Evolutionary conservation across 495 filamentous ascomycete genomes (phyloP).

Genomic region (Penicillium canescens): DNA sequence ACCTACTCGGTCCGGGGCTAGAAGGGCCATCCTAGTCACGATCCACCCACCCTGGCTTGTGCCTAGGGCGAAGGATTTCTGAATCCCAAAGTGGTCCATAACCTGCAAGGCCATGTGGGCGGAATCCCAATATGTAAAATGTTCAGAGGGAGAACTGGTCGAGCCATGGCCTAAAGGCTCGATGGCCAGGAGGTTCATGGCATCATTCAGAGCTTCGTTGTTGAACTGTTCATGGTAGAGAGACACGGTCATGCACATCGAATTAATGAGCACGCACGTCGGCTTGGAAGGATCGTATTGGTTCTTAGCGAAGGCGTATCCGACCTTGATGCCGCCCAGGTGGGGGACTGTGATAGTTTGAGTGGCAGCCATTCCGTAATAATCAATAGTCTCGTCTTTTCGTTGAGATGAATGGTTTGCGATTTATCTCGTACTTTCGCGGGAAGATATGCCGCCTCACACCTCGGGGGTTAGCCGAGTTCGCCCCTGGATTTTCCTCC

Average conservation of each 20-base stretch:
- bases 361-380: conserved; percentile 17
- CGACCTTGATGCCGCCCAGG: conserved; percentile 54
- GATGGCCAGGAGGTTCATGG: conserved; percentile 53
- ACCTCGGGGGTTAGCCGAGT: not conserved
- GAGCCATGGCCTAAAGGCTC: conserved; percentile 58
- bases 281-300: conserved; percentile 53
- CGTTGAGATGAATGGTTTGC: not conserved
- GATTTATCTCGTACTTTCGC: not conserved
- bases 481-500: not conserved
- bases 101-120: conserved; percentile 52
- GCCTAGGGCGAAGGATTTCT: conserved; percentile 61
- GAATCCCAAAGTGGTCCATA: conserved; percentile 53
- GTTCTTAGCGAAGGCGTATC: conserved; percentile 47
- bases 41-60: conserved; percentile 70
- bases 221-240: conserved; percentile 53
- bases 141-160: conserved; percentile 39
- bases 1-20: conserved; percentile 57
- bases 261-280: conserved; percentile 58
- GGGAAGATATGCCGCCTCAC: not conserved
- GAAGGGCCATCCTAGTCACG: conserved; percentile 58
- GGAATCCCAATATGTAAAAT: conserved; percentile 59
- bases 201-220: conserved; percentile 41
- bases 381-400: not conserved
- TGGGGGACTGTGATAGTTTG: conserved; percentile 52
- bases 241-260: conserved; percentile 55